These are phyloP conservation scores for Mycosarcoma maydis DNA, from an alignment of 1,284 basidiomycete species.

Conservation along the genomic window DNA sequence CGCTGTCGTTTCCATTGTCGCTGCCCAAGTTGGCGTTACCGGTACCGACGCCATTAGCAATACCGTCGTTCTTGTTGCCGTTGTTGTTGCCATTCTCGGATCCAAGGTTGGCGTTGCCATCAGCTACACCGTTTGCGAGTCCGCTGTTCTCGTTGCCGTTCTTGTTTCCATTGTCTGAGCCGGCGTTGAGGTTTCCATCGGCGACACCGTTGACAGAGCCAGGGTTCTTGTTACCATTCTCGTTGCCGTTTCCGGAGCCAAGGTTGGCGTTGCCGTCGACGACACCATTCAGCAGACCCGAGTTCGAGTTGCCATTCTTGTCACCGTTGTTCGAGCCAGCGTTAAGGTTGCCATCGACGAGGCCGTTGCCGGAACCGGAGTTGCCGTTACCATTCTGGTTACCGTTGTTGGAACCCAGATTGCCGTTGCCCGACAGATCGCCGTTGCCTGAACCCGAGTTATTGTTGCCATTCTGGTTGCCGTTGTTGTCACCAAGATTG, in stretches of 20 bases:
- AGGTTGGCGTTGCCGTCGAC: conserved; percentile 6
- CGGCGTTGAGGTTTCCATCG: conserved; percentile 18
- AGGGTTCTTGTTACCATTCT: conserved; percentile 15
- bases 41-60: conserved; percentile 14
- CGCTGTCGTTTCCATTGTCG: conserved; percentile 20
- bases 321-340: conserved; percentile 3
- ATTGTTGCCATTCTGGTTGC: not conserved
- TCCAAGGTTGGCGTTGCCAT: conserved; percentile 10
- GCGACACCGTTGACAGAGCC: conserved; percentile 9
- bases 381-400: conserved; percentile 24
- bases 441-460: not conserved
- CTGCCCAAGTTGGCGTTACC: conserved; percentile 20
- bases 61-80: conserved; percentile 16
- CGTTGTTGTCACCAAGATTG: not conserved
- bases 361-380: not conserved
- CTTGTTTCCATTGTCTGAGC: conserved; percentile 13
- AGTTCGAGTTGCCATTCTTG: conserved; percentile 7
- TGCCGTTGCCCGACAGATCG: not conserved
- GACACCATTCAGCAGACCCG: not conserved
- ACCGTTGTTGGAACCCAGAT: conserved; percentile 23
- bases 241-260: conserved; percentile 4
- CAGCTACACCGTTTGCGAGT: conserved; percentile 6
- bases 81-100: conserved; percentile 18
- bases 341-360: not conserved
- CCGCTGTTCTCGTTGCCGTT: conserved; percentile 28